Evolutionary conservation across 1,139 yeast species (phyloP).

Genomic region (Oligophagozyma castellii): DNA sequence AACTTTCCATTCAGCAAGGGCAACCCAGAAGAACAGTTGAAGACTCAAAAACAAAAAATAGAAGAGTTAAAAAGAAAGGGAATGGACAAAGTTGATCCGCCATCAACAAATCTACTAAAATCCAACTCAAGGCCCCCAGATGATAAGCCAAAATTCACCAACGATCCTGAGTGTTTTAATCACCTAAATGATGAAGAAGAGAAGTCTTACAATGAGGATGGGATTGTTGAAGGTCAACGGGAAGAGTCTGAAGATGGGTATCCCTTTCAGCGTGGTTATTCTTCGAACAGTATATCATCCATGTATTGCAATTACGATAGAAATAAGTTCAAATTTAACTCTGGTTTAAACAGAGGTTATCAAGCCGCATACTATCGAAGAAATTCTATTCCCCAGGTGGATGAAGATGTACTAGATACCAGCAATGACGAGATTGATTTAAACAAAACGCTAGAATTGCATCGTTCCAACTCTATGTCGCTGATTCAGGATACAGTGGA

Average conservation of each 20-base stretch:
- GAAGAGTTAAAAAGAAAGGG: constrained; percentile 1
- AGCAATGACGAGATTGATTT: neutral
- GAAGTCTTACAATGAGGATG: neutral
- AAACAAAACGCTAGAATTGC: neutral
- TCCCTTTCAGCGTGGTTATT: too few relatives aligned
- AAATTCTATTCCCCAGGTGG: constrained; percentile 12
- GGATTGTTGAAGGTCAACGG: too few relatives aligned
- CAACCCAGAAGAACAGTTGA: constrained; percentile 19
- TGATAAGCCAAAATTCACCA: neutral
- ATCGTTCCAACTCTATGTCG: constrained; percentile 31
- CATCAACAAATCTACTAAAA: neutral
- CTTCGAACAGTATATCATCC: constrained; percentile 15
- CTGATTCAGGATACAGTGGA: constrained; percentile 29
- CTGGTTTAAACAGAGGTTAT: constrained; percentile 12
- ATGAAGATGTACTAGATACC: constrained; percentile 5
- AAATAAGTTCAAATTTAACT: constrained; percentile 4
- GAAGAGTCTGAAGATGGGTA: neutral
- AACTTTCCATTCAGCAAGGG: constrained; percentile 15
- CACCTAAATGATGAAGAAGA: neutral
- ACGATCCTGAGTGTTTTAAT: neutral
- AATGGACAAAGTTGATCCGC: neutral
- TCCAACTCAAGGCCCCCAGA: neutral
- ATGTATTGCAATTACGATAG: constrained; percentile 19
- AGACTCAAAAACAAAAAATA: constrained; percentile 8
- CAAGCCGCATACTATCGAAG: constrained; percentile 14